Percentiles rank a stretch among this genome's conserved stretches.
phyloP scores from a whole-genome alignment of 2,329 filamentous ascomycete genomes.

The Exophiala spinifera region DNA sequence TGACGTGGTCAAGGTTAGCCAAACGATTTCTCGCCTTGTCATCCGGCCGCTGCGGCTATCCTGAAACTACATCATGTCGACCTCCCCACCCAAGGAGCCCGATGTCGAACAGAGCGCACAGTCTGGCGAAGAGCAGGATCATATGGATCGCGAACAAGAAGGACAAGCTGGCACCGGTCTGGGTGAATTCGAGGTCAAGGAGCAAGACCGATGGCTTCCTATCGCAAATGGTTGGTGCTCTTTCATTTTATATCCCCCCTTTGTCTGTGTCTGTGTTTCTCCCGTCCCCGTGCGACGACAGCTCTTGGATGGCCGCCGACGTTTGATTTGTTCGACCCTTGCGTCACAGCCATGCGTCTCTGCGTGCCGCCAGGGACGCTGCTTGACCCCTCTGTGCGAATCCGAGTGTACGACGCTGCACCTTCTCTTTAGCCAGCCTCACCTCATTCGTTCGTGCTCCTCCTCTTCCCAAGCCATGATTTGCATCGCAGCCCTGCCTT shows the following conservation, averaged over 20 bases:
- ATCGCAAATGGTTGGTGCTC: slow-evolving; percentile 97
- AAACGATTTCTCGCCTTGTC: slow-evolving; percentile 36
- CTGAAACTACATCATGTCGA: slow-evolving; percentile 76
- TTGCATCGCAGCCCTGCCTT: slow-evolving; percentile 31
- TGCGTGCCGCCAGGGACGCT: slow-evolving; percentile 29
- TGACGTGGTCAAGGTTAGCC: slow-evolving; percentile 46
- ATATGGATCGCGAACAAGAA: slow-evolving; percentile 70
- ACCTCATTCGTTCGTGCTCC: slow-evolving; percentile 39
- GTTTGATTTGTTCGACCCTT: slow-evolving; percentile 55
- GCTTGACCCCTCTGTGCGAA: slow-evolving; percentile 20
- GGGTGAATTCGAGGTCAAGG: slow-evolving; percentile 98
- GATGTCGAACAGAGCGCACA: slow-evolving; percentile 89
- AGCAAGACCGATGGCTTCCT: slow-evolving; percentile 98
- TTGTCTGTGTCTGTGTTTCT: slow-evolving; percentile 31
- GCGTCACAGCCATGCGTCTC: slow-evolving; percentile 35
- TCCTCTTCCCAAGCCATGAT: slow-evolving; percentile 46
- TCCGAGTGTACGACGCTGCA: slow-evolving; percentile 26
- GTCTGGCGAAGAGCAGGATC: slow-evolving; percentile 86
- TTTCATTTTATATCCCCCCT: slow-evolving; percentile 28
- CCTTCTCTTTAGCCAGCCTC: slow-evolving; percentile 24
- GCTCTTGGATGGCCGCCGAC: slow-evolving; percentile 27
- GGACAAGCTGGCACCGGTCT: slow-evolving; percentile 72
- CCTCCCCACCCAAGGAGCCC: slow-evolving; percentile 82
- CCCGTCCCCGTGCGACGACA: neutral
- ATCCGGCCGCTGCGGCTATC: slow-evolving; percentile 36